These are phyloP conservation scores for Zygosaccharomyces lentus DNA, from an alignment of 805 yeast species.

Conservation along the genomic window DNA sequence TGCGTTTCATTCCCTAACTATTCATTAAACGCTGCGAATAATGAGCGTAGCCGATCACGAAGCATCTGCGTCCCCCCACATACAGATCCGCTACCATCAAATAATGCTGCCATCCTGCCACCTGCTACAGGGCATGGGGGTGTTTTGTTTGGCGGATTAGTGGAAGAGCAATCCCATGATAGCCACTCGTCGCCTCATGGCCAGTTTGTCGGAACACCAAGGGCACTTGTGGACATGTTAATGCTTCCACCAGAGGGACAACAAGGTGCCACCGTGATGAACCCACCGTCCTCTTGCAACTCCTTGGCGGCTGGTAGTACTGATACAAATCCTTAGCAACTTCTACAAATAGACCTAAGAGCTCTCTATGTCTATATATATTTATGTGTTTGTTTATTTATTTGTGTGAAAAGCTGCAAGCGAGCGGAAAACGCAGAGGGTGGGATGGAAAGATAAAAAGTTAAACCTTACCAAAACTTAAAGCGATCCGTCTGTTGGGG, in stretches of 20 bases:
- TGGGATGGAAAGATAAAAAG: too few species aligned
- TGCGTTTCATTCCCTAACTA: background rate
- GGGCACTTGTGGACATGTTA: slow-evolving; percentile 26
- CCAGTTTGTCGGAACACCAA: slow-evolving; percentile 23
- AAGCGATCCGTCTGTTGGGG: too few species aligned
- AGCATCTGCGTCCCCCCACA: background rate
- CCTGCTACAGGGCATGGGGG: background rate
- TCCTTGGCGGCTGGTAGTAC: background rate
- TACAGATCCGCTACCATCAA: background rate
- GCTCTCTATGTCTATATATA: background rate
- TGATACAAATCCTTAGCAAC: background rate
- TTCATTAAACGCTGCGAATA: background rate
- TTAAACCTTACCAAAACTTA: too few species aligned
- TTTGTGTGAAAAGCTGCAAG: too few species aligned
- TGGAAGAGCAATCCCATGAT: background rate
- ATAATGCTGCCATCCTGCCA: background rate
- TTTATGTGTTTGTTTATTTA: too few species aligned
- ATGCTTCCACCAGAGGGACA: slow-evolving; percentile 14
- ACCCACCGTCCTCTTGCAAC: slow-evolving; percentile 1
- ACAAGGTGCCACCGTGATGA: background rate
- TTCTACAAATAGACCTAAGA: background rate
- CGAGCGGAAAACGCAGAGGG: too few species aligned
- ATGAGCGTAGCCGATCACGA: background rate
- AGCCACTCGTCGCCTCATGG: background rate
- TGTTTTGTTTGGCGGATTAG: background rate